A percentile compares a stretch with the other conserved stretches of the same genome.
Conservation (phyloP, 768 basidiomycete species). For the Ramaria sp. region DNA sequence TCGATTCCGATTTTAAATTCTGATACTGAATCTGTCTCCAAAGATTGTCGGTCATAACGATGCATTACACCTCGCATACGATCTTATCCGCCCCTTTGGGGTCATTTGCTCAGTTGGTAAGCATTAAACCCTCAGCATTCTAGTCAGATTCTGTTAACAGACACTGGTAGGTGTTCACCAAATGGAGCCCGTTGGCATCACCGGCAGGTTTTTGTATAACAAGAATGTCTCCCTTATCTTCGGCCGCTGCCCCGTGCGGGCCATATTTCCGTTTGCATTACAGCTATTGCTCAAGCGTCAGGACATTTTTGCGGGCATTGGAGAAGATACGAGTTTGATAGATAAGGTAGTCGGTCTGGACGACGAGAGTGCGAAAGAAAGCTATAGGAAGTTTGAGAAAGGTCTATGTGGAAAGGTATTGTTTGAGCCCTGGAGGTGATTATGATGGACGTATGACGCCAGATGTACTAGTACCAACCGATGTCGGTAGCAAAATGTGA, state of each 20-base stretch:
- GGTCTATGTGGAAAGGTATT: constrained; percentile 66
- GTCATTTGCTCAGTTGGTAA: constrained; percentile 68
- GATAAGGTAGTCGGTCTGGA: constrained; percentile 55
- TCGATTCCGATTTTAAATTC: too few species aligned
- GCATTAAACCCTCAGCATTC: constrained; percentile 35
- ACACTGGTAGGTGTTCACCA: constrained; percentile 12
- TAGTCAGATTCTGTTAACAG: too few species aligned
- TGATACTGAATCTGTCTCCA: neutral
- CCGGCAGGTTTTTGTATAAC: constrained; percentile 47
- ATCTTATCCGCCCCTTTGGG: constrained; percentile 67
- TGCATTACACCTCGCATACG: constrained; percentile 54
- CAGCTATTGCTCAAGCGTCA: constrained; percentile 58
- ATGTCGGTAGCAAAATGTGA: too few species aligned
- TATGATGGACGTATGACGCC: too few species aligned
- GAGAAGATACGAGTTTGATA: constrained; percentile 48
- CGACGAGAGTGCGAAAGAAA: constrained; percentile 35
- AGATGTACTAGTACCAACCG: too few species aligned
- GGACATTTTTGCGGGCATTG: constrained; percentile 67
- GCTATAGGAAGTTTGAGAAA: constrained; percentile 61
- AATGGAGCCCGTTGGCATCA: constrained; percentile 19
- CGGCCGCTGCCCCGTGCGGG: constrained; percentile 71
- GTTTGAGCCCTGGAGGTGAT: constrained; percentile 57
- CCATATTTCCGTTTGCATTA: constrained; percentile 64
- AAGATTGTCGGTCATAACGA: constrained; percentile 63
- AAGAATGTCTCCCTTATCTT: constrained; percentile 76